Base-by-base conservation (phyloP, 2,329 filamentous ascomycete genomes). In the Colletotrichum tanaceti region DNA sequence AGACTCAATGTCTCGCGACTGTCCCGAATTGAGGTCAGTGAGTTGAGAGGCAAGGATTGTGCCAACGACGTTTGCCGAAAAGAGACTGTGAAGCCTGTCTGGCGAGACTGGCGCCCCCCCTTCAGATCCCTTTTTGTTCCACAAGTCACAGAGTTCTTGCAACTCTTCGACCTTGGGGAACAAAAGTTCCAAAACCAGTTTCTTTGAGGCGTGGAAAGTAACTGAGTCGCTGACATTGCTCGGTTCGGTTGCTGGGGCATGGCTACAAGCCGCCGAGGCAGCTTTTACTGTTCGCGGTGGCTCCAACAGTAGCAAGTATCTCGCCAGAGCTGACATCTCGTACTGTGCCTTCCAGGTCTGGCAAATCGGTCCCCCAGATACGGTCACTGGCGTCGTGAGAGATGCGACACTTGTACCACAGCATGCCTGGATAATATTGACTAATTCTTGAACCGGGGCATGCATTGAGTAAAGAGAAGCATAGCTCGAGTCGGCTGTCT, bases 341-440 rank as follows among this genome's bases (percentile, higher is more conserved):
- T 76, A 74, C 16, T 86, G 80, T 1, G 79, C 73, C 65, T 79
- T 81, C 80, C 85, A 83, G 2, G 83, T 80, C 65, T 87, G 84
- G 11, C 80, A 78, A 47, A 89, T 79, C 1, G 79, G 72, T 0
- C 85, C 84, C 7, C 84, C 83, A n/a, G 84, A 83, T 2, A 80
- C 75, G 38, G 79, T 75, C 16, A 79, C 75, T 3, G 77, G 74
- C 1, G 68, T 69, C 10, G 73, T 70, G 54, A 79, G 73, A 5
- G 73, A 63, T 20, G 85, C 68, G 6, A 75, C 72, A 5, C 78
- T 73, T 39, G 78, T 73, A 11, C 92, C 92, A 44, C 91, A 89
- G 73, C 92, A 93, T 18, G 86, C 85, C 69, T 88, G 82, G n/a
- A 97, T 77, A 5, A 97, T 79, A 71, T 88, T 89, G 44, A 92